These are phyloP conservation scores for Monilinia fructicola DNA, from an alignment of 2,329 filamentous ascomycete genomes.

Conservation along the genomic window DNA sequence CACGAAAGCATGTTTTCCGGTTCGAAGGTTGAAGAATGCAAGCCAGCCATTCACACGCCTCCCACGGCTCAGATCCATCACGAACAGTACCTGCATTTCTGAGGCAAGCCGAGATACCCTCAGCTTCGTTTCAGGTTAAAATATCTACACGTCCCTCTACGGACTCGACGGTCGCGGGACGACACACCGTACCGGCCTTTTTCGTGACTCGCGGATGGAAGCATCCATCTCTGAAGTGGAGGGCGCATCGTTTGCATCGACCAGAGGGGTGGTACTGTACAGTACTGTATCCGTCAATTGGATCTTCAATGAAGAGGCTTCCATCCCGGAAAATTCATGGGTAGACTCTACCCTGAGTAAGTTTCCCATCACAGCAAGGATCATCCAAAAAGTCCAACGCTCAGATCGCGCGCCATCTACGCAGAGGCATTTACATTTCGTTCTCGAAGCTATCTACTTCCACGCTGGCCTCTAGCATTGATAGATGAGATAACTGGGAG, in stretches of 20 bases:
- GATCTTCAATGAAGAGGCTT: not conserved
- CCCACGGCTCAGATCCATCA: constrained; percentile 6
- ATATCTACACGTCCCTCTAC: not conserved
- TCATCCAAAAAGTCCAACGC: not conserved
- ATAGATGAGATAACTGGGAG: not conserved
- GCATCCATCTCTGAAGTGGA: not conserved
- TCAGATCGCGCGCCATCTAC: constrained; percentile 17
- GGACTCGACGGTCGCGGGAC: constrained; percentile 7
- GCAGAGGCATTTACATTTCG: constrained; percentile 10
- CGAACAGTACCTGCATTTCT: constrained; percentile 23
- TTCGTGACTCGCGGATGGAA: constrained; percentile 16
- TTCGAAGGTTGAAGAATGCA: not conserved
- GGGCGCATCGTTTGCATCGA: not conserved
- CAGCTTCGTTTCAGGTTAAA: constrained; percentile 35
- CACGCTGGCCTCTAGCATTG: not conserved
- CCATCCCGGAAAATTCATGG: not conserved
- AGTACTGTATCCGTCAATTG: constrained; percentile 1
- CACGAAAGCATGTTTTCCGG: constrained; percentile 9
- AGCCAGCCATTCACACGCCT: constrained; percentile 1
- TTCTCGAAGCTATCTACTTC: constrained; percentile 19
- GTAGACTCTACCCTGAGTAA: constrained; percentile 13
- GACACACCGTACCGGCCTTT: not conserved
- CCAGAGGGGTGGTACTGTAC: constrained; percentile 6
- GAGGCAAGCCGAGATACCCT: constrained; percentile 34
- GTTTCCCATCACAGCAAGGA: constrained; percentile 17